Evolutionary conservation across 148 eudicot genomes (phyloP).

Genomic region (Chenopodium quinoa): DNA sequence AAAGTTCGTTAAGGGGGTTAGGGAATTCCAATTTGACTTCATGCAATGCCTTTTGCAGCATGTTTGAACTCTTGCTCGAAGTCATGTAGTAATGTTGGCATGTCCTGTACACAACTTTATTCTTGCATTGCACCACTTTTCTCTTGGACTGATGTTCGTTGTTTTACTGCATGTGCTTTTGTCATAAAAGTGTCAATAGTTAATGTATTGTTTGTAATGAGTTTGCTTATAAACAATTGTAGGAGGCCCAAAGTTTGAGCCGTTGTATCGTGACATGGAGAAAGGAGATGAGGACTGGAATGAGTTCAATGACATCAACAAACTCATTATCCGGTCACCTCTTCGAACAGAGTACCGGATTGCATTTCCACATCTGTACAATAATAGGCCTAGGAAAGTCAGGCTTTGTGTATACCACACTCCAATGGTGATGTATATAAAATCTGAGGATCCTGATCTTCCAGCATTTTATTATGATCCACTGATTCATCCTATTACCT

Average conservation of each 20-base stretch:
- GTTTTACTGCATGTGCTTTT: background rate
- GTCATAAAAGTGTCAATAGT: background rate
- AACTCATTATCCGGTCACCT: slow-evolving; percentile 95
- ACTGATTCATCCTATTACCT: slow-evolving; percentile 85
- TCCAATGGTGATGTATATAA: slow-evolving; percentile 95
- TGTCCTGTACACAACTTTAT: background rate
- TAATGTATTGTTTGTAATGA: background rate
- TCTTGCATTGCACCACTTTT: background rate
- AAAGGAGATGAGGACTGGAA: slow-evolving; percentile 99
- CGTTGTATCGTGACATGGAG: slow-evolving; percentile 99
- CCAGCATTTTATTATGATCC: slow-evolving; percentile 99
- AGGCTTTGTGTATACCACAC: slow-evolving; percentile 90
- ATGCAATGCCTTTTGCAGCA: background rate
- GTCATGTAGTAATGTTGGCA: background rate
- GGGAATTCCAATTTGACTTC: background rate
- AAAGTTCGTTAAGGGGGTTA: background rate
- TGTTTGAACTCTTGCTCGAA: background rate
- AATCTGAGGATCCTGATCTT: slow-evolving; percentile 97
- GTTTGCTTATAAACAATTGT: slow-evolving; percentile 24
- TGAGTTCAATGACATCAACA: slow-evolving; percentile 96
- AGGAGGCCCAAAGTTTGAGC: slow-evolving; percentile 99
- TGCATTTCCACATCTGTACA: slow-evolving; percentile 97
- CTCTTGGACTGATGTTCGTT: background rate
- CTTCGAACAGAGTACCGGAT: slow-evolving; percentile 93
- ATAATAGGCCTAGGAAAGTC: slow-evolving; percentile 97